Evolutionary conservation across 306 rosid genomes (phyloP), one percentile per base, ranked within the genome.

Genomic region (Fragaria vesca): DNA sequence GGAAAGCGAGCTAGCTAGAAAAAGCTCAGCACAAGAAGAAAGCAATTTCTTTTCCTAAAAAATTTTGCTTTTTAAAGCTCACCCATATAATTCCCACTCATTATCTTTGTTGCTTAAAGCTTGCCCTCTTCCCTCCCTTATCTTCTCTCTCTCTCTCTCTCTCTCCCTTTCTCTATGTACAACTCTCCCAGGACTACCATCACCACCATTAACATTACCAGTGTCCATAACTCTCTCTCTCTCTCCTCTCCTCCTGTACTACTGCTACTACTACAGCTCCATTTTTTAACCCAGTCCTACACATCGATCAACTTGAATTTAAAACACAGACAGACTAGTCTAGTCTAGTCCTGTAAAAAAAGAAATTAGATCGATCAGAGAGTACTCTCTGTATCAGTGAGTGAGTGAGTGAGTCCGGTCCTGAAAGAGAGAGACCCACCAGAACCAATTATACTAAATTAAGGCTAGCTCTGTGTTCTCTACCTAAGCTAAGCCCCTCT

Each of bases 91-190:
- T 93, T 89, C 93, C 84, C 98, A 88, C 95, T 91, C 93, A 89
- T 89, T 89, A 91, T 93, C 93, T 93, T 86, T 83, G 93, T 91
- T 87, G 88, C 96, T 87, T 85, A 90, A 89, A 89, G 96, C 91
- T 84, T 65, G 77, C 85, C 78, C 57, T 60, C 82, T 42, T 61
- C 81, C 73, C 76, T 69, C 40, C 55, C 57, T 32, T 61, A 40
- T 54, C 46, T 78, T 43, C 50, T 15, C 62, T 66, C 80, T 63
- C 73, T 66, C n/a, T n/a, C n/a, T n/a, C n/a, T n/a, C 68, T 11
- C 62, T 71, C 78, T 63, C 76, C 60, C 26, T 24, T 24, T 24
- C 26, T 24, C 26, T 24, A 24, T 24, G 26, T 24, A 11, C 12
- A 54, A n/a, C 71, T 60, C 67, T 34, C 71, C 48, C 30, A 62